phyloP scores from a whole-genome alignment of 805 yeast genomes.

The Nakazawaea holstii region DNA sequence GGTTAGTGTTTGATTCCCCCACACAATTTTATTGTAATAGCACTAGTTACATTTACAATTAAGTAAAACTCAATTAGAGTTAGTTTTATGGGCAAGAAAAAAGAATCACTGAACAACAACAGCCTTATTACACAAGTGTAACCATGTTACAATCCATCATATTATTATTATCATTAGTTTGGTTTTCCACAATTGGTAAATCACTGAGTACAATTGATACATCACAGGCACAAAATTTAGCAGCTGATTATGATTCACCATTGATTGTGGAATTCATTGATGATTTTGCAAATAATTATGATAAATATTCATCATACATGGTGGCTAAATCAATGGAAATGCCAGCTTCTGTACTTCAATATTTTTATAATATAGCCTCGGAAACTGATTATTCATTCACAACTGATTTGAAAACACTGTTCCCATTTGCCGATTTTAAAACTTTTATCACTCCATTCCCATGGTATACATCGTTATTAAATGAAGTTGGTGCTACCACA shows the following conservation, averaged over 20 bases:
- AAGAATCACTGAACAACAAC: no score
- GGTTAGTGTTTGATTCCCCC: no score
- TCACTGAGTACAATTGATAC: slow-evolving; percentile 17
- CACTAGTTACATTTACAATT: no score
- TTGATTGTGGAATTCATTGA: slow-evolving; percentile 26
- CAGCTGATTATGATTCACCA: slow-evolving; percentile 25
- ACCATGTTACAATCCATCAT: background rate
- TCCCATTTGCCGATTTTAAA: slow-evolving; percentile 28
- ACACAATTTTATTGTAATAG: no score
- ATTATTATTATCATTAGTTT: background rate
- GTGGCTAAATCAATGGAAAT: slow-evolving; percentile 18
- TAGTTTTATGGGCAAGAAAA: no score
- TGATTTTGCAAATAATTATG: slow-evolving; percentile 24
- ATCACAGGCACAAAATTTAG: slow-evolving; percentile 22
- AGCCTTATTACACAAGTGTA: no score
- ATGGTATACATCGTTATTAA: slow-evolving; percentile 25
- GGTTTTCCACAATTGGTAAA: background rate
- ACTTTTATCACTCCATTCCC: slow-evolving; percentile 27
- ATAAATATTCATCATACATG: slow-evolving; percentile 30
- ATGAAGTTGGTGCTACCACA: slow-evolving; percentile 19
- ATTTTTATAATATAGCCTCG: slow-evolving; percentile 18
- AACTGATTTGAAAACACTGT: slow-evolving; percentile 19
- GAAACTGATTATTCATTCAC: slow-evolving; percentile 16
- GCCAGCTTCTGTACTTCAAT: slow-evolving; percentile 25
- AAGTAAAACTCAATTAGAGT: no score